Conservation (phyloP, 768 basidiomycete species). For the Cyclocybe aegerita region DNA sequence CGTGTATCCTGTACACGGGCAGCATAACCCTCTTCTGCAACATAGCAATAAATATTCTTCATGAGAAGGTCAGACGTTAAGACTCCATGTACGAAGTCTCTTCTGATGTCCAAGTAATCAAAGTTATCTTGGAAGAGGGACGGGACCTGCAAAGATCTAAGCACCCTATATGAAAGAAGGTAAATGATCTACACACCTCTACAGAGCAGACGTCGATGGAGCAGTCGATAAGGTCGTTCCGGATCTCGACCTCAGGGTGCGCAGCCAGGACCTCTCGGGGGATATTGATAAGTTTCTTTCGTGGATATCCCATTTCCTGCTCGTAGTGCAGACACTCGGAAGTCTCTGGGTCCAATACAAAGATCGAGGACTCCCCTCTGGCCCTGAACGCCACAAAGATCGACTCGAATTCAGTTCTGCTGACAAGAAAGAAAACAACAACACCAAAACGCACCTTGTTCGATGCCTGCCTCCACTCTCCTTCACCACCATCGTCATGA, state of each 20-base stretch:
- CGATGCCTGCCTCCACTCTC: constrained; percentile 71
- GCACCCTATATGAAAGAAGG: too few relatives aligned
- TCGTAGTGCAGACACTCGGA: constrained; percentile 87
- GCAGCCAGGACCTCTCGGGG: constrained; percentile 75
- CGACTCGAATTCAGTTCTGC: background rate
- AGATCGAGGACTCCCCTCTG: constrained; percentile 71
- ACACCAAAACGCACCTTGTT: constrained; percentile 53
- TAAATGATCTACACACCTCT: constrained; percentile 54
- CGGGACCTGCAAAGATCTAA: constrained; percentile 60
- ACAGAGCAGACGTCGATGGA: constrained; percentile 93
- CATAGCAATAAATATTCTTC: constrained; percentile 91
- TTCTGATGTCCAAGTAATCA: constrained; percentile 89
- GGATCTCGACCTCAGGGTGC: constrained; percentile 81
- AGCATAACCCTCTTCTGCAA: constrained; percentile 87
- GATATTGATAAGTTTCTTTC: constrained; percentile 56
- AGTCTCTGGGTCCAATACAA: constrained; percentile 73
- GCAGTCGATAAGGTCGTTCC: constrained; percentile 87
- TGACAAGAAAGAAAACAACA: background rate
- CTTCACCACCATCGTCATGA: constrained; percentile 95
- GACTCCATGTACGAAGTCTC: constrained; percentile 93
- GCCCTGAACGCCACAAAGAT: constrained; percentile 44
- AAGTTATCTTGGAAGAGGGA: constrained; percentile 99
- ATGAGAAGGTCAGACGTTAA: constrained; percentile 92
- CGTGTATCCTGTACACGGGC: constrained; percentile 91
- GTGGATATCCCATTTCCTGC: constrained; percentile 68